Evolutionary conservation across 2,329 filamentous ascomycete species (phyloP).

Genomic region (Clonostachys sp.): DNA sequence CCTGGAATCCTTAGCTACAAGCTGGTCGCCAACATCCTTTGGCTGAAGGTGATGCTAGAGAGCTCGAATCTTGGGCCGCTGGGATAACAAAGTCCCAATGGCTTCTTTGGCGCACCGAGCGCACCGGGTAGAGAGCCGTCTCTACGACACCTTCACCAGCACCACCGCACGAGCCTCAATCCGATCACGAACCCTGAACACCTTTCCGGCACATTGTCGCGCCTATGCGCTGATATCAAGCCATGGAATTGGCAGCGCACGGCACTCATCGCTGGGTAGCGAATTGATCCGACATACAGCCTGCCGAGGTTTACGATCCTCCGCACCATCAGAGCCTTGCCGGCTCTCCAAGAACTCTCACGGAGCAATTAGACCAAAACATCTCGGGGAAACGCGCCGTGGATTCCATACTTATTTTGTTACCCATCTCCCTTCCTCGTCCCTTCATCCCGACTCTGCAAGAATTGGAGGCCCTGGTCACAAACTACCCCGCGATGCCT

Average conservation of each 20-base stretch:
- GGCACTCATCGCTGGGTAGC: no score
- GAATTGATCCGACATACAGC: no score
- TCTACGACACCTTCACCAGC: no score
- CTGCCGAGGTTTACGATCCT: no score
- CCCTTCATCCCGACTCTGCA: conserved; percentile 81
- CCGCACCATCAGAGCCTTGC: no score
- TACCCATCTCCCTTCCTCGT: conserved; percentile 89
- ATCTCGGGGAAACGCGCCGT: conserved; percentile 23
- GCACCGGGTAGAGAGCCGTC: background rate
- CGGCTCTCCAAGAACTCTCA: no score
- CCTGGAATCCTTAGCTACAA: background rate
- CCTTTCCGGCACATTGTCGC: no score
- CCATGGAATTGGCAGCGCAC: no score
- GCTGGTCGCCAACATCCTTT: background rate
- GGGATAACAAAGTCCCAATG: conserved; percentile 8
- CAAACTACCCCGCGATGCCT: conserved; percentile 81
- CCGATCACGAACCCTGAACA: no score
- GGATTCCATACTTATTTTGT: conserved; percentile 96
- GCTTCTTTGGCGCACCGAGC: conserved; percentile 9
- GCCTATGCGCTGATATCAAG: no score
- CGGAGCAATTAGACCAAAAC: background rate
- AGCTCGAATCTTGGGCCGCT: conserved; percentile 4
- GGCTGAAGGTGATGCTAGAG: conserved; percentile 8
- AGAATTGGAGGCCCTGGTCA: conserved; percentile 63
- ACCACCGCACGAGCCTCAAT: no score